A percentile compares a stretch with the other conserved stretches of the same genome.
Evolutionary conservation across 305 asterid genomes (phyloP).

Genomic region (Salvia sclarea): DNA sequence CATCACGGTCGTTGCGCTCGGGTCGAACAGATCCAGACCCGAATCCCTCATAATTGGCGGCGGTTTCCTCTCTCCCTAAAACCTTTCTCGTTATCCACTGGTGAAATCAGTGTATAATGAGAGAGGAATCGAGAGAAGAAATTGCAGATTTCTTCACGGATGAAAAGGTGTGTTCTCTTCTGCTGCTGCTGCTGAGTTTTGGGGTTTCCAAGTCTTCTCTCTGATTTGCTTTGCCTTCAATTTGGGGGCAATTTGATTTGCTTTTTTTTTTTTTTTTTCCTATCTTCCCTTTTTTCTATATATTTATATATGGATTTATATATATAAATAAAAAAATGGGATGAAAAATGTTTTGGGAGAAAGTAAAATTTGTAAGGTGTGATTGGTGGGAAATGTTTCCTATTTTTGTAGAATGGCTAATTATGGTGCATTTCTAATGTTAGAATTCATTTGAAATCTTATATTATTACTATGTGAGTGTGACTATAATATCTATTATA

Average conservation of each 20-base stretch:
- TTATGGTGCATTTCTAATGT: not conserved
- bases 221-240: conserved; percentile 32
- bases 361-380: not conserved
- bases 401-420: conserved; percentile 5
- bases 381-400: conserved; percentile 10
- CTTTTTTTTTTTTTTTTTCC: too few relatives aligned
- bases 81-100: conserved; percentile 35
- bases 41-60: conserved; percentile 59
- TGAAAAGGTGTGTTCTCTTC: conserved; percentile 28
- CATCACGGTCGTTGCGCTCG: conserved; percentile 68
- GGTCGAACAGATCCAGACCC: conserved; percentile 93
- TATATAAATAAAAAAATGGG: too few relatives aligned
- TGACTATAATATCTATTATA: too few relatives aligned
- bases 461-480: too few relatives aligned
- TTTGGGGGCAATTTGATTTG: conserved; percentile 14
- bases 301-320: not conserved
- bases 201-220: conserved; percentile 32
- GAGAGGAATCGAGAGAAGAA: conserved; percentile 31
- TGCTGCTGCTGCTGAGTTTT: too few relatives aligned
- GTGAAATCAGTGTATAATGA: conserved; percentile 20
- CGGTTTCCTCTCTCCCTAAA: conserved; percentile 25
- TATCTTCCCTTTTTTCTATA: too few relatives aligned
- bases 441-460: not conserved
- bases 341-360: not conserved
- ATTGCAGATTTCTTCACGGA: too few relatives aligned